A percentile compares a stretch with the other conserved stretches of the same genome.
These are phyloP conservation scores for Cornus suecica DNA, from an alignment of 148 eudicot genomes.

Conservation along the genomic window DNA sequence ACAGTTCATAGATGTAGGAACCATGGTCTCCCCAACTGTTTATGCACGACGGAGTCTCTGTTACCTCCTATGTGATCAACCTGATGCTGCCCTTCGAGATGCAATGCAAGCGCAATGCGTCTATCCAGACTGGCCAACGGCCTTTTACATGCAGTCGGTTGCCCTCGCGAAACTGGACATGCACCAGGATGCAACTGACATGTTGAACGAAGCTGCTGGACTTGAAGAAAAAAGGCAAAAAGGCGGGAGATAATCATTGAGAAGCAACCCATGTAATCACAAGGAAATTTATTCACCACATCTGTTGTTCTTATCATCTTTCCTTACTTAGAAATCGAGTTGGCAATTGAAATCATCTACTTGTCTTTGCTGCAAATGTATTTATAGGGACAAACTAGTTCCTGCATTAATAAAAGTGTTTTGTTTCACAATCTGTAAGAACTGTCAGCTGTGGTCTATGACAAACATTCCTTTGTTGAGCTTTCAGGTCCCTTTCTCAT, in stretches of 20 bases:
- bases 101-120: slow-evolving; percentile 94
- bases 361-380: slow-evolving; percentile 7
- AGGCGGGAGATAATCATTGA: slow-evolving; percentile 44
- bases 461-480: no score
- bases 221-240: slow-evolving; percentile 80
- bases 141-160: slow-evolving; percentile 87
- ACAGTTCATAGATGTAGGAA: slow-evolving; percentile 69
- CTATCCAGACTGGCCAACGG: slow-evolving; percentile 80
- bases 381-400: not conserved
- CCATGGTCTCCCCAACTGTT: slow-evolving; percentile 59
- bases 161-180: slow-evolving; percentile 84
- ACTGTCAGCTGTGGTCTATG: not conserved
- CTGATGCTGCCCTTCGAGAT: slow-evolving; percentile 49
- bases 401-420: not conserved
- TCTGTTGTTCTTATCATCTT: not conserved
- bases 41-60: slow-evolving; percentile 73
- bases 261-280: not conserved
- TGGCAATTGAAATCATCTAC: not conserved
- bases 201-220: slow-evolving; percentile 73
- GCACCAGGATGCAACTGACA: slow-evolving; percentile 81
- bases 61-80: slow-evolving; percentile 67
- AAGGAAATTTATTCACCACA: slow-evolving; percentile 4
- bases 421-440: not conserved
- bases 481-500: no score
- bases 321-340: not conserved